A percentile compares a stretch with the other conserved stretches of the same genome.
Conservation (phyloP, 2,329 filamentous ascomycete species). For the Colletotrichum endophyticum region DNA sequence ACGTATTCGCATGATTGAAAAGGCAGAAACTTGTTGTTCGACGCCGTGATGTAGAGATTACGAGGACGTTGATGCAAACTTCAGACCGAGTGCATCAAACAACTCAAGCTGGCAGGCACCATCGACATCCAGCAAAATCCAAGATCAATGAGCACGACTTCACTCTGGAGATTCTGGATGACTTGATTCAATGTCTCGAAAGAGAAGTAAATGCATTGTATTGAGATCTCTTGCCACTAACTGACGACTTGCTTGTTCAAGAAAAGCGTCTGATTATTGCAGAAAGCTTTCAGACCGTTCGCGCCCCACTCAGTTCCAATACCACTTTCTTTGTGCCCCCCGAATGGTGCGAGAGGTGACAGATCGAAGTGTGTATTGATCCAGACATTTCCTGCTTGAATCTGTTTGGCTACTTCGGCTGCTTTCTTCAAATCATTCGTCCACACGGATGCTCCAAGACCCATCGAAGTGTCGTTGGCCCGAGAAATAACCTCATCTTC, state of each 20-base stretch:
- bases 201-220: neutral
- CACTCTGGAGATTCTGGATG: accelerated
- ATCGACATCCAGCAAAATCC: neutral
- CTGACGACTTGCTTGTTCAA: neutral
- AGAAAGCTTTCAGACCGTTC: neutral
- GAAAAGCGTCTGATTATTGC: neutral
- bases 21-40: neutral
- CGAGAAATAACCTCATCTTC: slow-evolving; percentile 64
- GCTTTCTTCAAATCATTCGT: slow-evolving; percentile 57
- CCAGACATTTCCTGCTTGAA: neutral
- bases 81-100: neutral
- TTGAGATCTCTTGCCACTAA: neutral
- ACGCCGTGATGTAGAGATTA: neutral
- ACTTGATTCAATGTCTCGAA: neutral
- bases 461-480: slow-evolving; percentile 58
- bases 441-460: slow-evolving; percentile 64
- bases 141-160: neutral
- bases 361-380: neutral
- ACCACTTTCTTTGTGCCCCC: neutral
- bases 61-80: neutral
- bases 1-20: neutral
- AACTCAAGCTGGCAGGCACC: neutral
- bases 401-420: slow-evolving; percentile 45
- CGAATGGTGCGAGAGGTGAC: neutral
- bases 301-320: neutral